phyloP scores from a whole-genome alignment of 2,329 filamentous ascomycete species.

The Penicillium hesseltinei region DNA sequence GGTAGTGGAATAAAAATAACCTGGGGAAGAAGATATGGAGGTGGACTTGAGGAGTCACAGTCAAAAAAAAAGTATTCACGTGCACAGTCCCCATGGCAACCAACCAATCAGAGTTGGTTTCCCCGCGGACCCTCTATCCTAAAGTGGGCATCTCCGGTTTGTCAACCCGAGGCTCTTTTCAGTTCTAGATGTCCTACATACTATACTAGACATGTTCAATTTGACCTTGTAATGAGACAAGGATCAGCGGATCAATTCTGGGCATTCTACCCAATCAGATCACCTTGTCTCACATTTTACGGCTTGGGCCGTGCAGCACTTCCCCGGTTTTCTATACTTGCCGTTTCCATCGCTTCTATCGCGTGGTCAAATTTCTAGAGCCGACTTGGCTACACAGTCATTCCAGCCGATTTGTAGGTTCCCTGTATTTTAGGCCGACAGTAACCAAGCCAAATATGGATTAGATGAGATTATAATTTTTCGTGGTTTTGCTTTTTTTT shows the following conservation, averaged over 20 bases:
- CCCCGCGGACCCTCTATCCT: background rate
- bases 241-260: background rate
- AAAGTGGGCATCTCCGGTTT: slow-evolving; percentile 4
- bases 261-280: background rate
- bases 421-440: background rate
- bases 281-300: background rate
- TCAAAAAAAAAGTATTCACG: background rate
- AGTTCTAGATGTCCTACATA: background rate
- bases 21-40: background rate
- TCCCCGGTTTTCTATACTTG: slow-evolving; percentile 8
- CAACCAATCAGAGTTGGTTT: background rate
- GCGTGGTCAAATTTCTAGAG: background rate
- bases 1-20: background rate
- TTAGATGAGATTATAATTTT: background rate
- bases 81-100: background rate
- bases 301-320: slow-evolving; percentile 1
- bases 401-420: background rate
- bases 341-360: background rate
- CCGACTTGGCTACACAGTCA: slow-evolving; percentile 5
- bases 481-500: background rate
- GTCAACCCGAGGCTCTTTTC: slow-evolving; percentile 7
- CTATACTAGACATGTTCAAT: background rate
- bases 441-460: background rate
- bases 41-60: background rate
- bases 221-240: background rate